phyloP scores from a whole-genome alignment of 1,139 yeast genomes.

The Debaryomyces coudertii region DNA sequence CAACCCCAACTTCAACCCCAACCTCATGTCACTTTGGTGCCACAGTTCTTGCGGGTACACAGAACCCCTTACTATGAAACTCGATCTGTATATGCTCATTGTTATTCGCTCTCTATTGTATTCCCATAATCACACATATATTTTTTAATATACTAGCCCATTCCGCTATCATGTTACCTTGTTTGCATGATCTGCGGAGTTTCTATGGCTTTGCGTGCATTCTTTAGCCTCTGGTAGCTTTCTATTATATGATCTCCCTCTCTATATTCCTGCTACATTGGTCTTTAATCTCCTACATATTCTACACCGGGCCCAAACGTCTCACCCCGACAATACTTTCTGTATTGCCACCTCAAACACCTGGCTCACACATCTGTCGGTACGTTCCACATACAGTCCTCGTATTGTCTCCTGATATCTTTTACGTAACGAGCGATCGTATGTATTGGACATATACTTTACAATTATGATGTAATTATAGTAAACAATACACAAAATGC shows the following conservation, averaged over 20 bases:
- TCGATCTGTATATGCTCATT: not conserved
- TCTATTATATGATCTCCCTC: not conserved
- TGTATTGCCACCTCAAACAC: not conserved
- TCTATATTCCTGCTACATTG: not conserved
- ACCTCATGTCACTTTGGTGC: too few relatives aligned
- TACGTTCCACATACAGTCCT: not conserved
- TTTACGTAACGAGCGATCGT: slow-evolving; percentile 1
- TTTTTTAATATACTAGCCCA: not conserved
- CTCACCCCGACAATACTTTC: not conserved
- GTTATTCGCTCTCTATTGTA: not conserved
- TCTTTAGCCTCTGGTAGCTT: not conserved
- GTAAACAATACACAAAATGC: slow-evolving; percentile 10
- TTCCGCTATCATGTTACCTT: not conserved
- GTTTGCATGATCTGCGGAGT: not conserved
- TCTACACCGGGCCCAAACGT: not conserved
- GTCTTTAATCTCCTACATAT: not conserved
- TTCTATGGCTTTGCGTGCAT: not conserved
- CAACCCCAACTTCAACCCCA: not conserved
- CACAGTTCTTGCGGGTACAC: not conserved
- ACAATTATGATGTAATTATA: slow-evolving; percentile 10
- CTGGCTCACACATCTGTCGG: not conserved
- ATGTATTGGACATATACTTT: not conserved
- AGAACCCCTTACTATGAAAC: not conserved
- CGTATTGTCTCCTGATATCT: not conserved
- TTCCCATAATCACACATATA: not conserved